A percentile compares a stretch with the other conserved stretches of the same genome.
phyloP scores from a whole-genome alignment of 1,139 yeast genomes.

The Trichomonascaceae sp. region DNA sequence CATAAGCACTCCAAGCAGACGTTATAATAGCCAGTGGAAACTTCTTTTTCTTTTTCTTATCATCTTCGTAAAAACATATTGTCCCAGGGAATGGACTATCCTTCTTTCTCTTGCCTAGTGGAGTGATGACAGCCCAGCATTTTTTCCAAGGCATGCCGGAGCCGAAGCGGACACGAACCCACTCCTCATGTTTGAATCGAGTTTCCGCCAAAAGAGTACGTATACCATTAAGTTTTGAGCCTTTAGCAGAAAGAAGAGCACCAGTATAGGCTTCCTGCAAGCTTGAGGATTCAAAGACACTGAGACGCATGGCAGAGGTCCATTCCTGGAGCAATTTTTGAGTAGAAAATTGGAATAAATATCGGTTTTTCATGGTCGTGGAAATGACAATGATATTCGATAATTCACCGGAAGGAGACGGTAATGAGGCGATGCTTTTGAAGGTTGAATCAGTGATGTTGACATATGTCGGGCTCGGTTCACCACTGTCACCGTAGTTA shows the following conservation, averaged over 20 bases:
- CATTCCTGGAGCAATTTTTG: conserved; percentile 42
- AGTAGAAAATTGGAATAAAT: conserved; percentile 64
- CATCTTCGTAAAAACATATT: conserved; percentile 36
- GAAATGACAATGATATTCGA: conserved; percentile 79
- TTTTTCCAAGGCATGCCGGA: conserved; percentile 98
- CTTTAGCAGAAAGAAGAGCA: conserved; percentile 82
- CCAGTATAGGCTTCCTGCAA: conserved; percentile 96
- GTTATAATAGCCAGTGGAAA: conserved; percentile 74
- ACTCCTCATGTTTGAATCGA: conserved; percentile 81
- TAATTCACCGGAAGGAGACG: conserved; percentile 57
- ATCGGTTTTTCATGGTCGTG: conserved; percentile 85
- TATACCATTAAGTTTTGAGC: conserved; percentile 79
- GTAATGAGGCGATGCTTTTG: conserved; percentile 60
- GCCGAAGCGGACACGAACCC: conserved; percentile 93
- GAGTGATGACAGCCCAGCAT: conserved; percentile 89
- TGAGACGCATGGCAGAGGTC: conserved; percentile 76
- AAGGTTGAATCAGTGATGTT: conserved; percentile 90
- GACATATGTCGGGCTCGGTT: conserved; percentile 67
- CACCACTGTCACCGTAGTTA: conserved; percentile 34
- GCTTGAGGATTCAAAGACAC: conserved; percentile 71
- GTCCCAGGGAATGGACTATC: conserved; percentile 34
- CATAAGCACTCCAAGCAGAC: conserved; percentile 69
- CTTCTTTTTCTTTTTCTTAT: conserved; percentile 49
- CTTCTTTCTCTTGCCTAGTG: conserved; percentile 42
- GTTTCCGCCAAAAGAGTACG: conserved; percentile 79